These are phyloP conservation scores for Bryoerythrophyllum caledonicum DNA, from an alignment of 225 moss, liverwort and hornwort genomes.

Conservation along the genomic window DNA sequence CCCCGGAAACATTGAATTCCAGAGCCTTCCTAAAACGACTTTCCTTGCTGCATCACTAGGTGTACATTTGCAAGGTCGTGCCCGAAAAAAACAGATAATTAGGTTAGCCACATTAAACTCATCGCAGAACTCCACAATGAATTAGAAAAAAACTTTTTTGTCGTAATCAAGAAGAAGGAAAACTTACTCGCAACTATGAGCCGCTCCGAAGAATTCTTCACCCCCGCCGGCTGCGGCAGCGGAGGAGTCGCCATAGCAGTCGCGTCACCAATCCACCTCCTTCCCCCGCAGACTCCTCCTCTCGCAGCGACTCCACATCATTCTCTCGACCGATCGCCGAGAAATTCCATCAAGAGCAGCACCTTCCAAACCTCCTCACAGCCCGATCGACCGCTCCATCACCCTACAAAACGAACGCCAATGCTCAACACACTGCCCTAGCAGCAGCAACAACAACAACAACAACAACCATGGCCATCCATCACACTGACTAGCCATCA, in stretches of 20 bases:
- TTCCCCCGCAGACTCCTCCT: slow-evolving; percentile 22
- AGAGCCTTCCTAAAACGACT: slow-evolving; percentile 1
- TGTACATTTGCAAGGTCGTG: not conserved
- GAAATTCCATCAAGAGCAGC: not conserved
- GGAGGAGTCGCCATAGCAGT: slow-evolving; percentile 42
- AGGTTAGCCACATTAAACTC: slow-evolving; percentile 21
- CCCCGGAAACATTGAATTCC: not conserved
- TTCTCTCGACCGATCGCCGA: slow-evolving; percentile 10
- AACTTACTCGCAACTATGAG: slow-evolving; percentile 55
- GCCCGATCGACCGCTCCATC: slow-evolving; percentile 16
- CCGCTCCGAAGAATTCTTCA: slow-evolving; percentile 37
- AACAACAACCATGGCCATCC: not conserved
- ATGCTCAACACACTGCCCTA: not conserved
- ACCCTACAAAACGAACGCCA: slow-evolving; percentile 1
- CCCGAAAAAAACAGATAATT: not conserved
- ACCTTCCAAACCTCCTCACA: slow-evolving; percentile 15
- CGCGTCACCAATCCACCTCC: slow-evolving; percentile 37
- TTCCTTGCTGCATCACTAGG: slow-evolving; percentile 7
- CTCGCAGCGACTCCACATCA: slow-evolving; percentile 34
- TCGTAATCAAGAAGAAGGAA: slow-evolving; percentile 6
- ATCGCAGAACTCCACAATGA: not conserved
- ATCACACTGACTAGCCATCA: not conserved
- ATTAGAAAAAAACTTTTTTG: not conserved
- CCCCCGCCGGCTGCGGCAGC: slow-evolving; percentile 36
- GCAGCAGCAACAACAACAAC: not conserved